These are phyloP conservation scores for Agroathelia rolfsii DNA, from an alignment of 1,284 basidiomycete genomes.

Conservation along the genomic window DNA sequence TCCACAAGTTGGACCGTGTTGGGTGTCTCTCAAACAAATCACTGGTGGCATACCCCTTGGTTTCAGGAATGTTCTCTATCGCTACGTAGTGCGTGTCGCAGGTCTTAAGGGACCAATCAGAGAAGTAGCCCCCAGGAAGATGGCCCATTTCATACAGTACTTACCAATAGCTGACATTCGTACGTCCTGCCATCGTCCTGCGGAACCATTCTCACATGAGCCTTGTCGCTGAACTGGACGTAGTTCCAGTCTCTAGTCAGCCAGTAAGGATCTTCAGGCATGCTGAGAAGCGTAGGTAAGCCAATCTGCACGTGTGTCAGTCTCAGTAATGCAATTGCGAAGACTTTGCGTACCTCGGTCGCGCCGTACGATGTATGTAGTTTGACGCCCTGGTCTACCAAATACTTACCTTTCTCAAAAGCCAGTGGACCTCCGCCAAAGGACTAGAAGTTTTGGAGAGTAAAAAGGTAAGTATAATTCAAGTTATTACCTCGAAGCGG, in stretches of 20 bases:
- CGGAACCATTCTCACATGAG: constrained; percentile 18
- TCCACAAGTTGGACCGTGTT: constrained; percentile 20
- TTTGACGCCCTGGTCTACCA: constrained; percentile 20
- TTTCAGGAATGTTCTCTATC: constrained; percentile 10
- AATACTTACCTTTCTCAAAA: constrained; percentile 17
- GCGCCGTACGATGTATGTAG: constrained; percentile 21
- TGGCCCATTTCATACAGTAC: constrained; percentile 3
- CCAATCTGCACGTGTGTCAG: too few relatives aligned
- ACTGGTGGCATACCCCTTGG: constrained; percentile 26
- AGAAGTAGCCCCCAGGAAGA: too few relatives aligned
- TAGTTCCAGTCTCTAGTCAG: constrained; percentile 21
- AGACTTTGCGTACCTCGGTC: constrained; percentile 17
- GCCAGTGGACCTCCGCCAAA: constrained; percentile 21
- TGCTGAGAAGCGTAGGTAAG: constrained; percentile 8
- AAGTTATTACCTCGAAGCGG: background rate
- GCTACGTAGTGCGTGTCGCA: background rate
- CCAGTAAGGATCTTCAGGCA: constrained; percentile 5
- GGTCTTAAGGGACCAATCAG: background rate
- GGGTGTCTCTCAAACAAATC: constrained; percentile 25
- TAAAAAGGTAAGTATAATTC: background rate
- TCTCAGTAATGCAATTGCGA: constrained; percentile 8
- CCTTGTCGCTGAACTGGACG: constrained; percentile 14
- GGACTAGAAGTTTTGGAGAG: constrained; percentile 9
- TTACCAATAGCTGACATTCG: constrained; percentile 21
- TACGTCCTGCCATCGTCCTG: constrained; percentile 22